Base-by-base conservation (phyloP, 1,284 basidiomycete genomes). In the Moesziomyces sp. region DNA sequence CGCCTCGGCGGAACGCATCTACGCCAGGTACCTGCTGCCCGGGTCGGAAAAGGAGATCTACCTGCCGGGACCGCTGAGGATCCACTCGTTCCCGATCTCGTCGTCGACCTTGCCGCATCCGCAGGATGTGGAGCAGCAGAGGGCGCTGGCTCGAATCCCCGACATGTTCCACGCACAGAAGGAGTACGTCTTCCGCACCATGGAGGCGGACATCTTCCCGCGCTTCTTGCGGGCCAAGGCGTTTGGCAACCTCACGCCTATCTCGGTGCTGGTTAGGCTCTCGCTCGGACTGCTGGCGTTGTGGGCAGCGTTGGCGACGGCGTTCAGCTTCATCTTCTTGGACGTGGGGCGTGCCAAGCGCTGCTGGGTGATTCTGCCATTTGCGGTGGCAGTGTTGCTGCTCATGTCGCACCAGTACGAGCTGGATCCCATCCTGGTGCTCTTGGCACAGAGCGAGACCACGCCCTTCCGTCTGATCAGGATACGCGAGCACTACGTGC, bases 81-180 rank as follows among this genome's bases (percentile, higher is more conserved):
- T 78, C 58, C 63, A 58, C 55, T 74, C 38, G 82, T 86, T 87
- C 76, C 87, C 87, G n/a, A 85, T 86, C 52, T 85, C 85, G 5
- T 78, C 77, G 16, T 86, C 88, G 0, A 88, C 90, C 42, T 90
- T 94, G 67, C 92, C 92, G 3, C 89, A 88, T 81, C 81, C 87
- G 87, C 19, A 89, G 58, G 86, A 86, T 69, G 86, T 90, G 78
- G 87, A 88, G 43, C 92, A 95, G 83, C 85, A 90, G 49, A 89
- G 88, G 56, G 87, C 93, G 61, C 87, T 97, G 88, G 91, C 95
- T 0, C 90, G 93, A 72, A 91, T 99, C 46, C 95, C 96, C 13
- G 96, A 98, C 85, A 92, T 98, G 87, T 99, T 97, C 87, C 93
- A 98, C 84, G 87, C 90, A 3, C 96, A 98, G 86, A 98, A 99